Conservation (phyloP, 2,329 filamentous ascomycete species). For the Dothideomycetes sp. region DNA sequence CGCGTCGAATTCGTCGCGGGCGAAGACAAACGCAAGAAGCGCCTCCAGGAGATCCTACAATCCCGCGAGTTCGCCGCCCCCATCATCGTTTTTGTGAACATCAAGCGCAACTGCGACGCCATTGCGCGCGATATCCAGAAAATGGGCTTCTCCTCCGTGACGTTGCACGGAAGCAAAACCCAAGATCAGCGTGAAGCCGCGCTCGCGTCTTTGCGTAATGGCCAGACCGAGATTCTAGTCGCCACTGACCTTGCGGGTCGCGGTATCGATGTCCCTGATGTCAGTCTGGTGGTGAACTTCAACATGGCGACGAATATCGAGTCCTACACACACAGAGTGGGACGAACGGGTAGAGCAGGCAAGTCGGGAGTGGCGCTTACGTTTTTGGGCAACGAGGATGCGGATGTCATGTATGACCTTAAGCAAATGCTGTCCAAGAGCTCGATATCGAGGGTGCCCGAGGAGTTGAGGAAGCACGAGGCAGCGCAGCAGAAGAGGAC, state of each 20-base stretch:
- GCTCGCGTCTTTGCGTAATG: conserved; percentile 70
- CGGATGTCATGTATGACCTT: conserved; percentile 79
- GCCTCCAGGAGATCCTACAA: conserved; percentile 78
- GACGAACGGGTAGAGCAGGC: conserved; percentile 91
- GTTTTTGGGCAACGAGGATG: conserved; percentile 83
- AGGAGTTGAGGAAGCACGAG: conserved; percentile 82
- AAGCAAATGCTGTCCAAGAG: conserved; percentile 94
- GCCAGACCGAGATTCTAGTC: conserved; percentile 76
- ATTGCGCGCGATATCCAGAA: conserved; percentile 88
- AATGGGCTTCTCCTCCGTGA: conserved; percentile 84
- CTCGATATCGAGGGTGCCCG: conserved; percentile 74
- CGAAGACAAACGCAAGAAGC: conserved; percentile 94
- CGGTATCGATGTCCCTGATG: conserved; percentile 95
- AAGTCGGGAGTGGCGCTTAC: conserved; percentile 96
- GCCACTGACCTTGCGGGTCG: conserved; percentile 91
- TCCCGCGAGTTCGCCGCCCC: conserved; percentile 73
- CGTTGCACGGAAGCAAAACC: conserved; percentile 88
- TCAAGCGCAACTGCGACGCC: conserved; percentile 96
- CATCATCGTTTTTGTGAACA: conserved; percentile 99
- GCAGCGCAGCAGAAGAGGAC: conserved; percentile 75
- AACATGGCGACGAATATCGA: conserved; percentile 95
- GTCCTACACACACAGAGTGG: conserved; percentile 91
- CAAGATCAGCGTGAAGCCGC: conserved; percentile 96
- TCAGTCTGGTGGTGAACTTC: conserved; percentile 93
- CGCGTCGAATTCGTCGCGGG: conserved; percentile 83